Conservation (phyloP, 208 protist species). For the Leishmania major region DNA sequence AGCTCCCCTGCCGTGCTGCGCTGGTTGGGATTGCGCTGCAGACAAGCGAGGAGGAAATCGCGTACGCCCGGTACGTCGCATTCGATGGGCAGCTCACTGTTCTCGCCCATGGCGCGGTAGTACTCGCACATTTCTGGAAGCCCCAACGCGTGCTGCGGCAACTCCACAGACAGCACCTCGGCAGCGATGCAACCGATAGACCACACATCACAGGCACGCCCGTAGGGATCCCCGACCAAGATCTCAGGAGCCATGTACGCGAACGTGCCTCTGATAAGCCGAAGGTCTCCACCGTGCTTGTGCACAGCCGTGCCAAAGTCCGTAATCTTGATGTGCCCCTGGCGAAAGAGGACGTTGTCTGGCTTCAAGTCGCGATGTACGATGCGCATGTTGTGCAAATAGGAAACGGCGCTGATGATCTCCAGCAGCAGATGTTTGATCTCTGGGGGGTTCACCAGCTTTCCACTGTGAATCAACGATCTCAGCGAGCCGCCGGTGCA, state of each 20-base stretch:
- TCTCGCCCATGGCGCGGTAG: slow-evolving; percentile 58
- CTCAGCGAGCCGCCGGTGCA: slow-evolving; percentile 77
- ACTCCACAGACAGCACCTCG: slow-evolving; percentile 74
- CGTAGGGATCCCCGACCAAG: slow-evolving; percentile 87
- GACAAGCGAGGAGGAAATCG: slow-evolving; percentile 60
- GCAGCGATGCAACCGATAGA: slow-evolving; percentile 95
- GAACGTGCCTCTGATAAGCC: slow-evolving; percentile 75
- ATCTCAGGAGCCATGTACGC: slow-evolving; percentile 94
- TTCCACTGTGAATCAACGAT: slow-evolving; percentile 54
- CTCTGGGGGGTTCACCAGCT: slow-evolving; percentile 37
- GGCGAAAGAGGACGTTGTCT: slow-evolving; percentile 82
- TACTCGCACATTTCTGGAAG: slow-evolving; percentile 75
- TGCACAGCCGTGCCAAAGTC: slow-evolving; percentile 86
- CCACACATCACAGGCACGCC: slow-evolving; percentile 94
- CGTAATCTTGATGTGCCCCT: slow-evolving; percentile 68
- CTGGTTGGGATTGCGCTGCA: slow-evolving; percentile 60
- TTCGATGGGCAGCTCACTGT: slow-evolving; percentile 53
- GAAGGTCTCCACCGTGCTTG: slow-evolving; percentile 48
- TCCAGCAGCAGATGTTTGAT: slow-evolving; percentile 69
- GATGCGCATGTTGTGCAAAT: slow-evolving; percentile 79
- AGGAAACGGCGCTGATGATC: slow-evolving; percentile 72
- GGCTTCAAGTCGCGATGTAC: slow-evolving; percentile 89
- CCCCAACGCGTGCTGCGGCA: slow-evolving; percentile 57
- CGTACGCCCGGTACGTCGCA: slow-evolving; percentile 53
- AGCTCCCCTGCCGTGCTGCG: slow-evolving; percentile 49